phyloP scores from a whole-genome alignment of 176 grass and related monocot species.

The Aegilops speltoides region DNA sequence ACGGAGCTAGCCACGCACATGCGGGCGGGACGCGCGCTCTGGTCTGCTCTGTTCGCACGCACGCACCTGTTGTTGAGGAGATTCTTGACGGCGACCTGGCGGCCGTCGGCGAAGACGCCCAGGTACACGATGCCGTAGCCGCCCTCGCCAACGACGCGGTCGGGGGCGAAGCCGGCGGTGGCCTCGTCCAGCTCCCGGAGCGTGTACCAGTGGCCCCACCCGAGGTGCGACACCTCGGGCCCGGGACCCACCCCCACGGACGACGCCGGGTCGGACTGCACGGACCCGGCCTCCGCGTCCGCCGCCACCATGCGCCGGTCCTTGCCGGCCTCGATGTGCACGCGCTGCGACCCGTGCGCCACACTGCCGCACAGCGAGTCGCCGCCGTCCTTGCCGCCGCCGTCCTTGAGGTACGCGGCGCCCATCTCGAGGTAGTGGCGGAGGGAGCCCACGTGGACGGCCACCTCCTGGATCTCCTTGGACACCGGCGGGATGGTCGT shows the following conservation, averaged over 20 bases:
- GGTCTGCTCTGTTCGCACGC: no score
- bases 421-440: constrained; percentile 52
- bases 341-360: constrained; percentile 57
- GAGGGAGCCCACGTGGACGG: constrained; percentile 51
- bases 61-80: constrained; percentile 82
- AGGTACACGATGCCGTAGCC: constrained; percentile 95
- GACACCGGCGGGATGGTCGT: constrained; percentile 70
- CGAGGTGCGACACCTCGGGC: constrained; percentile 88
- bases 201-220: constrained; percentile 99
- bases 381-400: not conserved
- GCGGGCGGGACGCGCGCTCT: no score
- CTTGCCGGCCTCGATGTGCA: constrained; percentile 83
- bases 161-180: constrained; percentile 63
- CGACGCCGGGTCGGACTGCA: constrained; percentile 19
- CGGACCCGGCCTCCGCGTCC: constrained; percentile 19
- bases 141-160: constrained; percentile 94
- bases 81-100: constrained; percentile 85
- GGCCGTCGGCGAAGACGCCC: constrained; percentile 60
- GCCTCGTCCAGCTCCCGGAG: constrained; percentile 83
- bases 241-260: constrained; percentile 40
- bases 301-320: constrained; percentile 62
- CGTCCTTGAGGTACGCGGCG: constrained; percentile 47
- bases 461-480: constrained; percentile 96
- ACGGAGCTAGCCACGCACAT: not conserved
- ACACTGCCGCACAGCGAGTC: constrained; percentile 31